Base-by-base conservation (phyloP, 169 alveolate genomes). In the Eimeria mitis region DNA sequence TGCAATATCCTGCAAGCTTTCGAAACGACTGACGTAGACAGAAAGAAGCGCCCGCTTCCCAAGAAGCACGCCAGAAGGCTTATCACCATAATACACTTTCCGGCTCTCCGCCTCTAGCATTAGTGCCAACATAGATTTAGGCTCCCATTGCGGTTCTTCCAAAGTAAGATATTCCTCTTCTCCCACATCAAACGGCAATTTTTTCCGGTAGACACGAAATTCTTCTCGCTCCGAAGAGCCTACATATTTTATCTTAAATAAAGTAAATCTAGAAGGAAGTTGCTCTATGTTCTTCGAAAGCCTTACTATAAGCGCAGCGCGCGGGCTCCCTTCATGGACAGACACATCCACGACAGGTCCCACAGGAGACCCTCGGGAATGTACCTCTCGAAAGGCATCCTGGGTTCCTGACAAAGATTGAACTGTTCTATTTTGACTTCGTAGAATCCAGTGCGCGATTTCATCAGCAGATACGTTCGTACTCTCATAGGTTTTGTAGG, bases 1-100 rank as follows among this genome's bases (percentile, higher is more conserved):
- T 25, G 92, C 92, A 37, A 59, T 85, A n/a, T 59, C 92, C 52
- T 85, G 92, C 81, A 63, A 47, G 68, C 63, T 85, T 85, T 85
- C 81, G 31, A 21, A 54, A 13, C 40, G 78, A 21, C 81, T 61
- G 23, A 42, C 81, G 65, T 85, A 61, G 16, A 85, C 92, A 34
- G 92, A 40, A 59, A 85, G 79, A 19, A 85, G 81, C 14, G 59
- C 59, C n/a, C 92, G 92, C 16, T n/a, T 37, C 25, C 79, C 92
- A 9, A 56, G 37, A 31, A 85, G 49, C 37, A n/a, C 63, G 52
- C 65, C 65, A 31, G 92, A 2, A 28, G 92, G 92, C 65, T 9
- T 37, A 8, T 85, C 92, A 3, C 92, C 81, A 31, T 85, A 85
- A 34, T 31, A 85, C 56, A 85, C 49, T 44, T 63, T 85, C 31